Evolutionary conservation across 495 filamentous ascomycete genomes (phyloP), one percentile per base, ranked within the genome.

Genomic region (Umbilicaria muhlenbergii): DNA sequence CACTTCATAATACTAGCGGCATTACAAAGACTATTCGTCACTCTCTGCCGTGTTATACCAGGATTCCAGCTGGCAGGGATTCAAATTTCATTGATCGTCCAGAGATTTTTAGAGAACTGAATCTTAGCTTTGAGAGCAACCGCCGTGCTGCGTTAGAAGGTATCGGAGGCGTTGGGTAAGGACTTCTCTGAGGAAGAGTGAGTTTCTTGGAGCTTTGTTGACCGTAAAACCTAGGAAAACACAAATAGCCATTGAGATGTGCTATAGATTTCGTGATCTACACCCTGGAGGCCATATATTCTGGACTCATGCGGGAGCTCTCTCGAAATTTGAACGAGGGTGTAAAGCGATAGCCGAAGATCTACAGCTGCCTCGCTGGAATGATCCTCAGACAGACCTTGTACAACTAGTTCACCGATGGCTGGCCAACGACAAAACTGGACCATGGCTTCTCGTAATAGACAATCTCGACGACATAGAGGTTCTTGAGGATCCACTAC

Each of bases 191-290:
- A 32, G 28, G 7, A n/a, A 6, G 32, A 0, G 31, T 15, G 38
- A 41, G 28, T 15, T 11, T 7, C 11, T 40, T 13, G 16, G 32
- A 17, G 8, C 24, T 8, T 50, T 24, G 3, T 6, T 24, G 21
- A 24, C 21, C 21, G 21, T 24, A 24, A 3, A 24, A 11, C 16
- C 36, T 45, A 73, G 66, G 11, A 75, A 75, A 57, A 67, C 68
- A 1, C 68, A 74, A 43, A 62, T 73, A 37, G 70, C 71, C 3
- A 64, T 77, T 34, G 64, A 69, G 44, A 67, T 65, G 44, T 56
- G 53, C 7, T 70, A 68, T 54, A 55, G 56, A 32, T 51, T 58
- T 8, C 41, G 48, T 45, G 52, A 60, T 16, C 31, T 42, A 2
- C 41, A 49, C n/a, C 61, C 65, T 3, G 50, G 58, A 11, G 49